These are phyloP conservation scores for Erysimum cheiri DNA, from an alignment of 441 rosid species.

Conservation along the genomic window DNA sequence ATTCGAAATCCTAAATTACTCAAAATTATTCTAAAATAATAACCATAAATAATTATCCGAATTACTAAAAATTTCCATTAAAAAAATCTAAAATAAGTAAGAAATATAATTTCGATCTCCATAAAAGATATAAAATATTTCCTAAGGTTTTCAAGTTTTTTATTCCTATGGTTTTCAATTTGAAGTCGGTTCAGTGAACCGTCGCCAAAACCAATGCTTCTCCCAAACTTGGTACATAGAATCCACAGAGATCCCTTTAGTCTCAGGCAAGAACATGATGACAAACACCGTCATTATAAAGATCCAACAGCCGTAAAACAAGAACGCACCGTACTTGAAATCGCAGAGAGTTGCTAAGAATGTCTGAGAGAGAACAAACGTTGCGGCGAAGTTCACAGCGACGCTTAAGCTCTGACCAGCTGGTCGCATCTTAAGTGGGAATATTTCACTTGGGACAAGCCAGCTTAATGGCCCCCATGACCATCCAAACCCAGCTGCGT, in stretches of 20 bases:
- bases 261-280: slow-evolving; percentile 74
- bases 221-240: slow-evolving; percentile 74
- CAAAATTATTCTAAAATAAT: too few relatives aligned
- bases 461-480: slow-evolving; percentile 89
- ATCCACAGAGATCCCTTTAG: slow-evolving; percentile 76
- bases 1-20: too few relatives aligned
- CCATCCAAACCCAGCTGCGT: slow-evolving; percentile 89
- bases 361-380: slow-evolving; percentile 74
- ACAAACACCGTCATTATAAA: slow-evolving; percentile 68
- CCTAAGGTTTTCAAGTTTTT: neutral
- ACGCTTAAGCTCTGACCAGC: slow-evolving; percentile 83
- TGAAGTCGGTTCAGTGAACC: slow-evolving; percentile 41
- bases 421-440: slow-evolving; percentile 75
- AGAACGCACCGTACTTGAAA: slow-evolving; percentile 72
- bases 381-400: slow-evolving; percentile 64
- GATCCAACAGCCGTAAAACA: slow-evolving; percentile 84
- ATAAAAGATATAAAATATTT: too few relatives aligned
- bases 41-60: too few relatives aligned
- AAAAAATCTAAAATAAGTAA: too few relatives aligned
- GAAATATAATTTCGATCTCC: neutral
- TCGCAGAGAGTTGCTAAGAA: slow-evolving; percentile 78
- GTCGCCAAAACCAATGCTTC: slow-evolving; percentile 79
- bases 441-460: slow-evolving; percentile 88
- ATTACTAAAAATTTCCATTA: too few relatives aligned
- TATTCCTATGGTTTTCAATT: neutral